A percentile compares a stretch with the other conserved stretches of the same genome.
Evolutionary conservation across 352 stramenopile species (phyloP).

Genomic region (Lagenidium giganteum): DNA sequence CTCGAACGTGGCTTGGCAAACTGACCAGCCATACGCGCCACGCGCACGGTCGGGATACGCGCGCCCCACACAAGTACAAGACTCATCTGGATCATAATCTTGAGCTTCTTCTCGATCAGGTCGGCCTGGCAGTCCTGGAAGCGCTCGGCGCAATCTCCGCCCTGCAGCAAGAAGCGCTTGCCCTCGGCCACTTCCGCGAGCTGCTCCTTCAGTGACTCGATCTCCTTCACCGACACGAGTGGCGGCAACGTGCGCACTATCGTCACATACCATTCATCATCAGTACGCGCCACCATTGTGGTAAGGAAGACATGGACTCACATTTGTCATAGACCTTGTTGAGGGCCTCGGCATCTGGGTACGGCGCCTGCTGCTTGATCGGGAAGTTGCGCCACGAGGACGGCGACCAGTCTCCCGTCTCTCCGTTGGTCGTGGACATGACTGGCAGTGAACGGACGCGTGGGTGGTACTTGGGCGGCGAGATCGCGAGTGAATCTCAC

Average conservation of each 20-base stretch:
- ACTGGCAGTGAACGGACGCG: no score
- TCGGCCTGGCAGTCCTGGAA: conserved; percentile 91
- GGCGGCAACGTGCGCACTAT: conserved; percentile 79
- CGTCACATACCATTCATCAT: conserved; percentile 27
- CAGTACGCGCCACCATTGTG: not conserved
- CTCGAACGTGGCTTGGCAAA: conserved; percentile 97
- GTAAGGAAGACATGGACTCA: conserved; percentile 17
- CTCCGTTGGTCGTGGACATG: no score
- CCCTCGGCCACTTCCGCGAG: conserved; percentile 92
- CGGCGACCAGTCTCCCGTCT: conserved; percentile 37
- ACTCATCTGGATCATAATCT: conserved; percentile 97
- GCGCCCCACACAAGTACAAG: conserved; percentile 97
- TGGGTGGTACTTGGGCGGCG: no score
- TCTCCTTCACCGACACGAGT: conserved; percentile 96
- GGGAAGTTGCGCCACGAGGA: conserved; percentile 75
- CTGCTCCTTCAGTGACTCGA: conserved; percentile 87
- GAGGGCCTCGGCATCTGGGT: conserved; percentile 69
- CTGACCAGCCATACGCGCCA: conserved; percentile 97
- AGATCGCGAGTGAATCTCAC: no score
- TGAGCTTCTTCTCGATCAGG: conserved; percentile 89
- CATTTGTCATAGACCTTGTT: conserved; percentile 57
- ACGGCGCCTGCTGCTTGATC: conserved; percentile 80
- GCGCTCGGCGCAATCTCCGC: conserved; percentile 97
- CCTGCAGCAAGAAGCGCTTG: conserved; percentile 98
- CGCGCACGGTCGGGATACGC: conserved; percentile 95